Conservation (phyloP, 306 rosid genomes). For the Vigna nakashimae region DNA sequence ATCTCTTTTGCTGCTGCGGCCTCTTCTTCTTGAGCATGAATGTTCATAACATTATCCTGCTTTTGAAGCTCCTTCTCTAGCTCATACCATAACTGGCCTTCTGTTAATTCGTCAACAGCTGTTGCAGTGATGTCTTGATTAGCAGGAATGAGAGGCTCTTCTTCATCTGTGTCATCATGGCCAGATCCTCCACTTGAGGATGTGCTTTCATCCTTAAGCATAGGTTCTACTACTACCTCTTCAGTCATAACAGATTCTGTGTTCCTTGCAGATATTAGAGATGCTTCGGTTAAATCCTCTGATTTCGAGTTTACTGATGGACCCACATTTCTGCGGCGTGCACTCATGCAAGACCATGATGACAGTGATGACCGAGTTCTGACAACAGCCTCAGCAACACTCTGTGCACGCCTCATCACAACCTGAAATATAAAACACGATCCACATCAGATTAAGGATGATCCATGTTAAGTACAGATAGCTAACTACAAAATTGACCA, state of each 20-base stretch:
- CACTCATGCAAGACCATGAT: slow-evolving; percentile 98
- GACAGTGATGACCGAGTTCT: slow-evolving; percentile 86
- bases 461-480: slow-evolving; percentile 15
- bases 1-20: slow-evolving; percentile 84
- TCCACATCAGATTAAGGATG: slow-evolving; percentile 22
- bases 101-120: slow-evolving; percentile 61
- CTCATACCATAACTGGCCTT: slow-evolving; percentile 86
- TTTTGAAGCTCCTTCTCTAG: slow-evolving; percentile 86
- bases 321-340: slow-evolving; percentile 79
- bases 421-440: slow-evolving; percentile 60
- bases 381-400: slow-evolving; percentile 94
- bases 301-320: slow-evolving; percentile 48
- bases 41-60: slow-evolving; percentile 54
- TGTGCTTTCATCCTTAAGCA: slow-evolving; percentile 53
- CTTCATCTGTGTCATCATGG: slow-evolving; percentile 80
- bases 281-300: slow-evolving; percentile 52
- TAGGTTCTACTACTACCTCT: slow-evolving; percentile 41
- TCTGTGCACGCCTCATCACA: slow-evolving; percentile 91
- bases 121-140: slow-evolving; percentile 54
- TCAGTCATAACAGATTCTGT: slow-evolving; percentile 48
- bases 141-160: slow-evolving; percentile 61
- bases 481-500: slow-evolving; percentile 26
- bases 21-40: slow-evolving; percentile 70
- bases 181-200: slow-evolving; percentile 66
- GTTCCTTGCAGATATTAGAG: slow-evolving; percentile 55